These are phyloP conservation scores for Phytophthora tentaculata DNA, from an alignment of 352 stramenopile genomes.

Conservation along the genomic window DNA sequence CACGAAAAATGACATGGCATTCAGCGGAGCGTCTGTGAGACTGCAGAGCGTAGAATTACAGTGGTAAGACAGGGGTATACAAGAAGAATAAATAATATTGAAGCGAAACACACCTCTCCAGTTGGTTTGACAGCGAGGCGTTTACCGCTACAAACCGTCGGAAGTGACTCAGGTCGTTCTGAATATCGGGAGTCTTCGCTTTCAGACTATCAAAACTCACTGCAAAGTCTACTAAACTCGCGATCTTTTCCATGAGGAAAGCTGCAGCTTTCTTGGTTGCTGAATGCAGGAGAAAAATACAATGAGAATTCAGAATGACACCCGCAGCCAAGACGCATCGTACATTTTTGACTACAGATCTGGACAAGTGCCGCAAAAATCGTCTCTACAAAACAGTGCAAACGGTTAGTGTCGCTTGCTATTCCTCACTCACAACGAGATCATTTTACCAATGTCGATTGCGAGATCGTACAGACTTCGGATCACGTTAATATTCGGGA, in stretches of 20 bases:
- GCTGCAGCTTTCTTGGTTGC: conserved; percentile 46
- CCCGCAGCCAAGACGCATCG: neutral
- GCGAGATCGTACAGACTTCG: conserved; percentile 50
- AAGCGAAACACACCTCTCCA: conserved; percentile 41
- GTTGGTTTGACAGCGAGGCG: conserved; percentile 44
- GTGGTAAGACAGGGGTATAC: neutral
- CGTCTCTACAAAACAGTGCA: conserved; percentile 34
- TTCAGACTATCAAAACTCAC: conserved; percentile 66
- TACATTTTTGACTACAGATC: conserved; percentile 61
- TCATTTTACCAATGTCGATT: conserved; percentile 43
- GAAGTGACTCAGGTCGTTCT: conserved; percentile 75
- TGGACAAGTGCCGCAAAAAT: conserved; percentile 55
- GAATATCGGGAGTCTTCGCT: conserved; percentile 53
- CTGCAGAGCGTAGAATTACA: conserved; percentile 8
- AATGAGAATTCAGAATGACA: conserved; percentile 8
- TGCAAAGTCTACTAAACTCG: conserved; percentile 58
- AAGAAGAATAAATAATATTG: no score
- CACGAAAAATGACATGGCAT: conserved; percentile 70
- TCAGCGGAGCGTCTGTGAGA: conserved; percentile 47
- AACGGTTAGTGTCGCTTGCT: conserved; percentile 5
- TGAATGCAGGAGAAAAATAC: conserved; percentile 8
- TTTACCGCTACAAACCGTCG: conserved; percentile 53
- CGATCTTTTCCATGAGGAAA: conserved; percentile 59
- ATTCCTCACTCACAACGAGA: neutral
- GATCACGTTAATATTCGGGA: conserved; percentile 50